Conservation (phyloP, 1,284 basidiomycete genomes). For the Malassezia japonica region DNA sequence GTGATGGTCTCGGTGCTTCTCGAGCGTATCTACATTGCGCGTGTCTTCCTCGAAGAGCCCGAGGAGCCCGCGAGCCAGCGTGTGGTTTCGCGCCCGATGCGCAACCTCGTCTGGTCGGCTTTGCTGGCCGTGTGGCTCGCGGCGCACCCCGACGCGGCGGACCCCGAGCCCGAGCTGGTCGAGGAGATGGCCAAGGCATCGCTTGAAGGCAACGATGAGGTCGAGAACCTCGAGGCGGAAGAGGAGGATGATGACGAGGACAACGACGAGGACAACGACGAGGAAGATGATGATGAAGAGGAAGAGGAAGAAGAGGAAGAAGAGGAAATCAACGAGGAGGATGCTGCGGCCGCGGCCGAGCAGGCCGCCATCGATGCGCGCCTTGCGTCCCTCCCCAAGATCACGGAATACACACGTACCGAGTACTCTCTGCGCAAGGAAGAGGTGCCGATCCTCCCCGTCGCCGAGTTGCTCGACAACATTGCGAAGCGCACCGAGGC, state of each 20-base stretch:
- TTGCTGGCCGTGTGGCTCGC: conserved; percentile 13
- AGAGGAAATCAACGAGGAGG: neutral
- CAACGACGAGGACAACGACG: neutral
- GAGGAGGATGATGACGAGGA: neutral
- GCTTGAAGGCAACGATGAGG: neutral
- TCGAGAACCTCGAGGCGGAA: neutral
- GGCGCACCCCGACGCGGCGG: conserved; percentile 13
- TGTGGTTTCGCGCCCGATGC: conserved; percentile 7
- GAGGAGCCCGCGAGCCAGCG: conserved; percentile 16
- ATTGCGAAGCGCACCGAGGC: neutral
- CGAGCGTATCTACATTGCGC: conserved; percentile 17
- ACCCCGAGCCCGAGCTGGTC: neutral
- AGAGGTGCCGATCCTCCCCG: conserved; percentile 8
- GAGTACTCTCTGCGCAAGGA: conserved; percentile 17
- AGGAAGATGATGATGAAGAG: neutral
- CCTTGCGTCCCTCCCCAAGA: conserved; percentile 4
- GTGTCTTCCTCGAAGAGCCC: conserved; percentile 17
- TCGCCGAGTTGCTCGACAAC: conserved; percentile 1
- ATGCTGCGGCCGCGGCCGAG: neutral
- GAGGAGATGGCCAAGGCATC: conserved; percentile 5
- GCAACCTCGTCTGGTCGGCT: conserved; percentile 9
- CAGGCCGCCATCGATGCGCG: neutral
- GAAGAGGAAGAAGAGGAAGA: neutral
- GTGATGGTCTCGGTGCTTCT: conserved; percentile 14
- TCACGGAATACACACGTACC: conserved; percentile 19